These are phyloP conservation scores for Cystobasidiaceae sp. DNA, from an alignment of 1,284 basidiomycete species.

Conservation along the genomic window DNA sequence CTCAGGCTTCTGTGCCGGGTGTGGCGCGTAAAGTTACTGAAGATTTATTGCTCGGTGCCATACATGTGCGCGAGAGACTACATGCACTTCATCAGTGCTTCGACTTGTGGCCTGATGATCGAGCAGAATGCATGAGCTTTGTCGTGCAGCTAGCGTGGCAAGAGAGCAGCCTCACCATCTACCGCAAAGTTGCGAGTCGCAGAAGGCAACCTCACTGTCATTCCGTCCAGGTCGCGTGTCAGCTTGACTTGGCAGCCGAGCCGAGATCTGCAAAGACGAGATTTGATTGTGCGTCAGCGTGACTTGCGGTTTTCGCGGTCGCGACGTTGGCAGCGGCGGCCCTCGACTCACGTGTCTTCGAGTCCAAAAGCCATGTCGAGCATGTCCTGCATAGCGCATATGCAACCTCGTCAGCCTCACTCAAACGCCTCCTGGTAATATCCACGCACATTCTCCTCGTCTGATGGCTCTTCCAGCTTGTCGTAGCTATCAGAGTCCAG, in stretches of 20 bases:
- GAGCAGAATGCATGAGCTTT: background rate
- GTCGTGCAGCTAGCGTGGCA: background rate
- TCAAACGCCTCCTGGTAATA: background rate
- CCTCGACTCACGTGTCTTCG: slow-evolving; percentile 82
- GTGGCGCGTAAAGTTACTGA: no score
- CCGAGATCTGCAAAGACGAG: slow-evolving; percentile 50
- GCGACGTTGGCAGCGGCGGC: no score
- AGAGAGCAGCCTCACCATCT: slow-evolving; percentile 9
- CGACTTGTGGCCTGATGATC: slow-evolving; percentile 18
- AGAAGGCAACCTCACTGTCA: slow-evolving; percentile 76
- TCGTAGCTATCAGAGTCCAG: slow-evolving; percentile 78
- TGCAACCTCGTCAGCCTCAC: no score
- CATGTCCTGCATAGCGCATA: slow-evolving; percentile 63
- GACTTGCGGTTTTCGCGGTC: no score
- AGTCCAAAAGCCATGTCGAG: slow-evolving; percentile 95
- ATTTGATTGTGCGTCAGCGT: no score
- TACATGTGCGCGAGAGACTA: no score
- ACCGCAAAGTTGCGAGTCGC: slow-evolving; percentile 71
- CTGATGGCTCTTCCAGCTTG: slow-evolving; percentile 79
- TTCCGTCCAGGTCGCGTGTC: slow-evolving; percentile 75
- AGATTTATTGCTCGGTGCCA: no score
- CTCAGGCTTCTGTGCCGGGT: no score
- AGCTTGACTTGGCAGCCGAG: slow-evolving; percentile 75
- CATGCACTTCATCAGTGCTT: slow-evolving; percentile 4
- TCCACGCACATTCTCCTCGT: slow-evolving; percentile 67